These are phyloP conservation scores for Metschnikowia vanudenii DNA, from an alignment of 805 yeast genomes.

Conservation along the genomic window DNA sequence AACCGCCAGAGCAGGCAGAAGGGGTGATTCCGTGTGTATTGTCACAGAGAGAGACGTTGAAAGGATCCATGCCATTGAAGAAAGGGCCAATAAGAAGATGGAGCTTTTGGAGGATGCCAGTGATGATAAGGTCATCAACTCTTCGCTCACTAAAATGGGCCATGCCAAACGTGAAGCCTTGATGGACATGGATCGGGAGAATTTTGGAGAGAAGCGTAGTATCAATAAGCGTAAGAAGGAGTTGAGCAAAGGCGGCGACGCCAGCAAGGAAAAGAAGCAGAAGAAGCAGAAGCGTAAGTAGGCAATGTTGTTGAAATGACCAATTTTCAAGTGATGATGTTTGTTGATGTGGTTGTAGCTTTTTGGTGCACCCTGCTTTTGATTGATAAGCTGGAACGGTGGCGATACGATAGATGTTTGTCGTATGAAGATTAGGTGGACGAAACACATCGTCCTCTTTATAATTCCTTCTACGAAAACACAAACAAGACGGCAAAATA, in stretches of 20 bases:
- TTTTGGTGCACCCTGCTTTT: too few relatives aligned
- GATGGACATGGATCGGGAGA: constrained; percentile 90
- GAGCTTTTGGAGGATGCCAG: constrained; percentile 65
- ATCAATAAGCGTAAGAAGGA: constrained; percentile 46
- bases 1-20: constrained; percentile 96
- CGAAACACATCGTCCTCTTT: too few relatives aligned
- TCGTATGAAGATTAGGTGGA: too few relatives aligned
- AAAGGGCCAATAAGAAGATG: constrained; percentile 77
- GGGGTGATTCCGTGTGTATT: constrained; percentile 78
- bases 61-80: constrained; percentile 83
- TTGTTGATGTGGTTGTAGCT: too few relatives aligned
- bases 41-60: constrained; percentile 83
- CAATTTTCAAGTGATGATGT: too few relatives aligned
- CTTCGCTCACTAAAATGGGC: constrained; percentile 66
- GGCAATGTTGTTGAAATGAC: neutral
- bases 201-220: constrained; percentile 73
- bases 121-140: constrained; percentile 75
- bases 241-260: constrained; percentile 2
- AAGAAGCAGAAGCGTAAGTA: constrained; percentile 1
- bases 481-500: too few relatives aligned
- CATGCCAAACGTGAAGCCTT: constrained; percentile 86
- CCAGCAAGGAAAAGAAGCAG: neutral
- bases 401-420: too few relatives aligned
- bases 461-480: too few relatives aligned
- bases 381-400: too few relatives aligned